Percentiles rank a stretch among this genome's conserved stretches.
Conservation (phyloP, 73 alveolate genomes). For the Uronychia setigera region DNA sequence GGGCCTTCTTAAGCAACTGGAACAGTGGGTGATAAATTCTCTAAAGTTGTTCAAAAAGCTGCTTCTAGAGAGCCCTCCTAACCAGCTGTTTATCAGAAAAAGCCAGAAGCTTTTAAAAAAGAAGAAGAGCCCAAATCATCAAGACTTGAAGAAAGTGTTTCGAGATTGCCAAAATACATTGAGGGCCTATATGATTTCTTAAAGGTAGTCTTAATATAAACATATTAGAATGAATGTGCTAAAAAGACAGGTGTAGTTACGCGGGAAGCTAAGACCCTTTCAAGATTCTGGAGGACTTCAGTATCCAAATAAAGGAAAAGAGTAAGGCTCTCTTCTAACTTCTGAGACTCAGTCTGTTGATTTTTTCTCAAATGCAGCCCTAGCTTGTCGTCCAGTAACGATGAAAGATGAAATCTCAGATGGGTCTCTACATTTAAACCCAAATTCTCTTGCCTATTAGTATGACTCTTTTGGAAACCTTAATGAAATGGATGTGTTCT, state of each 20-base stretch:
- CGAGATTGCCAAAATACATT: background rate
- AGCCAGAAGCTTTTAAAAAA: too few relatives aligned
- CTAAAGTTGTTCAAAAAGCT: too few relatives aligned
- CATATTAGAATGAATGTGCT: background rate
- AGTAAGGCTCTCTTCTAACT: background rate
- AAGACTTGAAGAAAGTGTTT: background rate
- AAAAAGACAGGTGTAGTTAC: background rate
- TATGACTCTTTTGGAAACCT: constrained; percentile 11
- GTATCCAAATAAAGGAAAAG: background rate
- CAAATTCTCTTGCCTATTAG: background rate
- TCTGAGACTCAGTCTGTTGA: background rate
- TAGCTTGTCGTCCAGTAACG: too few relatives aligned
- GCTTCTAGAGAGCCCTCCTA: too few relatives aligned
- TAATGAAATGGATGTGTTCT: constrained; percentile 47
- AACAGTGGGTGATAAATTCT: too few relatives aligned
- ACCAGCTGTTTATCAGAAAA: too few relatives aligned
- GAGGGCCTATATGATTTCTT: background rate
- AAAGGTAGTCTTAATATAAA: background rate
- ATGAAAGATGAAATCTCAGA: background rate
- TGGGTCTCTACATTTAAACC: background rate
- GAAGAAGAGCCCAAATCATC: too few relatives aligned
- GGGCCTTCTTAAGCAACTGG: too few relatives aligned
- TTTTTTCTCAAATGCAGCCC: background rate
- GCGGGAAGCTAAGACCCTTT: background rate
- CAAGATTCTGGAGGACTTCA: background rate